Evolutionary conservation across 331 rosid species (phyloP).

Genomic region (Quercus lobata): DNA sequence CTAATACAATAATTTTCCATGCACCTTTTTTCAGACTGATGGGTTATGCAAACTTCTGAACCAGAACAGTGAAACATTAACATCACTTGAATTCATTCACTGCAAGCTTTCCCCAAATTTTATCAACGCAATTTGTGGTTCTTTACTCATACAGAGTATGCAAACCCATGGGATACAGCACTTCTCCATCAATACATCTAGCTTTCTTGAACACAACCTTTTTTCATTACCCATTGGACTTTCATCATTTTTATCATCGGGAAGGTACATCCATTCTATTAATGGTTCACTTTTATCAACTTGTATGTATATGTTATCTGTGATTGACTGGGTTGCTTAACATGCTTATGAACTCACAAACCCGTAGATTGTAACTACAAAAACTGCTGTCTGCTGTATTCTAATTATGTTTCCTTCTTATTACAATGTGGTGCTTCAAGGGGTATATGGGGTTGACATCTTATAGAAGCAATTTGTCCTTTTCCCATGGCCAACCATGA

Average conservation of each 20-base stretch:
- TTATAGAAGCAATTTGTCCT: too few relatives aligned
- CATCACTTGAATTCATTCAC: slow-evolving; percentile 70
- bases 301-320: slow-evolving; percentile 1
- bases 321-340: slow-evolving; percentile 19
- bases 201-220: slow-evolving; percentile 38
- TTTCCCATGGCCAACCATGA: too few relatives aligned
- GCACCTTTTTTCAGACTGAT: slow-evolving; percentile 49
- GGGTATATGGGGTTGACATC: too few relatives aligned
- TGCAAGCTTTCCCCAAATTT: slow-evolving; percentile 56
- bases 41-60: slow-evolving; percentile 74
- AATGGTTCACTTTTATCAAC: slow-evolving; percentile 14
- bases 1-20: slow-evolving; percentile 27
- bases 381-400: not conserved
- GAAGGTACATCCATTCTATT: slow-evolving; percentile 52
- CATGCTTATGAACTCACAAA: not conserved
- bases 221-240: slow-evolving; percentile 61
- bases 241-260: slow-evolving; percentile 61
- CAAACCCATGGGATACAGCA: slow-evolving; percentile 59
- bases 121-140: slow-evolving; percentile 51
- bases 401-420: not conserved
- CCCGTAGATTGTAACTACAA: not conserved
- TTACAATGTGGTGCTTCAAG: not conserved
- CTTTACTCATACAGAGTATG: slow-evolving; percentile 36
- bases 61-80: slow-evolving; percentile 65
- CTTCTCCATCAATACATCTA: slow-evolving; percentile 60